Evolutionary conservation across 768 basidiomycete genomes (phyloP), one percentile per base, ranked within the genome.

Genomic region (Lentinula raphanica): DNA sequence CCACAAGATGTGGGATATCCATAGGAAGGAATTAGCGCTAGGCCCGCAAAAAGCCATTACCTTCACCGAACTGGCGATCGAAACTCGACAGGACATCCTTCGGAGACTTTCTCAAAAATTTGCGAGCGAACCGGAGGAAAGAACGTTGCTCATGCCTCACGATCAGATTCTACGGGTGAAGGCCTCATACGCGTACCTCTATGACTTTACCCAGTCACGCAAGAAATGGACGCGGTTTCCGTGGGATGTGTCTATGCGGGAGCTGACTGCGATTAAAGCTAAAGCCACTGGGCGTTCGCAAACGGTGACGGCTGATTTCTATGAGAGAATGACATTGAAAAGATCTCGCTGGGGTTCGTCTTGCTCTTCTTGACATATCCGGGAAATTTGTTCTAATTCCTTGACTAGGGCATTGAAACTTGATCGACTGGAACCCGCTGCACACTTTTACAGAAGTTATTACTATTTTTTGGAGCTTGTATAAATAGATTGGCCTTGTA

Each of bases 101-200:
- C 77, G 84, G 7, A 62, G 65, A 23, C 62, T 79, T 27, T 83
- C 85, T 3, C 69, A 66, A 53, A 58, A 70, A 42, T 85, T 84
- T 62, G 69, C 71, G 5, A 62, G 66, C 25, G 63, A 31, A 17
- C 69, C 71, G 32, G 46, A 55, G 9, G 59, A 63, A 13, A 61
- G 25, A 23, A 63, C 63, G 54, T 60, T 72, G 61, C 62, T 66
- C 56, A 72, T 74, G 53, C 60, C 72, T 11, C 64, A 68, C 17
- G 65, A 71, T 31, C 67, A 72, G 25, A 58, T 79, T 3, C 62
- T 65, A 13, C 65, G 71, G 2, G 58, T 84, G 49, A 76, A 75
- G 60, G 84, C 84, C 2, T 85, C 85, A 13, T 86, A 78, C 63
- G 84, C 83, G 0, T 86, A 85, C 63, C 39, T 66, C 9, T 72